Evolutionary conservation across 164 flowering plant species (phyloP).

Genomic region (Piper longum): DNA sequence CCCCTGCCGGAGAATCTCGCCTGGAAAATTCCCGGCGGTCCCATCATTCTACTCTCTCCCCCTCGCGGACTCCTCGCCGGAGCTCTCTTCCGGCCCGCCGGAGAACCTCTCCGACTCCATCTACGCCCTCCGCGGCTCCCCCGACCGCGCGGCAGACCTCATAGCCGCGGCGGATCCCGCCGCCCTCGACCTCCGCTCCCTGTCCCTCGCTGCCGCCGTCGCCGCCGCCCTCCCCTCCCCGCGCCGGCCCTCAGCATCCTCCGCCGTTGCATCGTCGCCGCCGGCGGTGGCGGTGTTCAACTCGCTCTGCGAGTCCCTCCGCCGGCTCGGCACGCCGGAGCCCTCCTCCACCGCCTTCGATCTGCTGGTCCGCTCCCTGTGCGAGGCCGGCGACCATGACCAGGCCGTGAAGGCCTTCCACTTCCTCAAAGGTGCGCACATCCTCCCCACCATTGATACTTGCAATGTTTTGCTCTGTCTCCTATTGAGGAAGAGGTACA

Average conservation of each 20-base stretch:
- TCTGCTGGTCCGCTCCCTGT: slow-evolving; percentile 34
- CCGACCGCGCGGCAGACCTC: slow-evolving; percentile 26
- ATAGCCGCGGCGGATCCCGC: slow-evolving; percentile 16
- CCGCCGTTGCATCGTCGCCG: slow-evolving; percentile 10
- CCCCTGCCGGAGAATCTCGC: no score
- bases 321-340: slow-evolving; percentile 16
- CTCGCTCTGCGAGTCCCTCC: slow-evolving; percentile 9
- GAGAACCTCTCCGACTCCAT: slow-evolving; percentile 20
- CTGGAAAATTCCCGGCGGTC: no score
- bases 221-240: slow-evolving; percentile 27
- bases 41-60: no score
- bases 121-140: slow-evolving; percentile 23
- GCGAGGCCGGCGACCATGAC: slow-evolving; percentile 36
- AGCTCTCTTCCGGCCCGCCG: no score
- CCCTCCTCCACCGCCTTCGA: slow-evolving; percentile 30
- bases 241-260: slow-evolving; percentile 29
- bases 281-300: slow-evolving; percentile 22
- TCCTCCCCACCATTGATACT: slow-evolving; percentile 45
- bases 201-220: slow-evolving; percentile 37
- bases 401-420: slow-evolving; percentile 40
- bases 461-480: slow-evolving; percentile 54
- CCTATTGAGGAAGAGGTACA: slow-evolving; percentile 35
- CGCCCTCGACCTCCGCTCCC: slow-evolving; percentile 21
- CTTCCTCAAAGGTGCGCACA: slow-evolving; percentile 37
- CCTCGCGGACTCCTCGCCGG: no score